phyloP scores from a whole-genome alignment of 2,329 filamentous ascomycete genomes.

The Paracoccidioides brasiliensis region DNA sequence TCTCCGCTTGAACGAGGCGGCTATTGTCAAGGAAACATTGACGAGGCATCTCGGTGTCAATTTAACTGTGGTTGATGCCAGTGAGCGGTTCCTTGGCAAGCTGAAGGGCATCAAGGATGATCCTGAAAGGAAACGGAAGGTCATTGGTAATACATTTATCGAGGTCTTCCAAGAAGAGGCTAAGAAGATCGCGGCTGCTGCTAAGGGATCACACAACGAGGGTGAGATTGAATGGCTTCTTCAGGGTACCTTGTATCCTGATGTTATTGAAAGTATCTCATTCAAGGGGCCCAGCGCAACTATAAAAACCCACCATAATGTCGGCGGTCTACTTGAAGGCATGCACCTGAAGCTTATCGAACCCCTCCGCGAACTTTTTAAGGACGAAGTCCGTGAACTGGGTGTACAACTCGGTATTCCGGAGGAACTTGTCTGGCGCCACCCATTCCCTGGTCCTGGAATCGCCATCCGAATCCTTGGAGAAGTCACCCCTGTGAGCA shows the following conservation, averaged over 20 bases:
- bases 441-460: slow-evolving; percentile 61
- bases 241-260: slow-evolving; percentile 70
- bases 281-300: slow-evolving; percentile 60
- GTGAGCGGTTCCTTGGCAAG: slow-evolving; percentile 60
- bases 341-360: slow-evolving; percentile 48
- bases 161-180: slow-evolving; percentile 75
- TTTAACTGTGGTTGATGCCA: slow-evolving; percentile 72
- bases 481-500: slow-evolving; percentile 40
- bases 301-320: slow-evolving; percentile 58
- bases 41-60: slow-evolving; percentile 74
- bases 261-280: slow-evolving; percentile 57
- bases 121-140: slow-evolving; percentile 83
- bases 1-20: slow-evolving; percentile 74
- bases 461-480: slow-evolving; percentile 63
- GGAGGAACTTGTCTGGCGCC: slow-evolving; percentile 62
- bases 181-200: slow-evolving; percentile 57
- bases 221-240: slow-evolving; percentile 76
- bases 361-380: slow-evolving; percentile 63
- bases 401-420: slow-evolving; percentile 57
- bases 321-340: slow-evolving; percentile 52
- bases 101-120: slow-evolving; percentile 67
- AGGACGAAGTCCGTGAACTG: slow-evolving; percentile 59
- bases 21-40: slow-evolving; percentile 68
- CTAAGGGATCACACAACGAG: slow-evolving; percentile 51
- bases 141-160: slow-evolving; percentile 63